These are phyloP conservation scores for Lactarius quietus DNA, from an alignment of 768 basidiomycete species.

Conservation along the genomic window DNA sequence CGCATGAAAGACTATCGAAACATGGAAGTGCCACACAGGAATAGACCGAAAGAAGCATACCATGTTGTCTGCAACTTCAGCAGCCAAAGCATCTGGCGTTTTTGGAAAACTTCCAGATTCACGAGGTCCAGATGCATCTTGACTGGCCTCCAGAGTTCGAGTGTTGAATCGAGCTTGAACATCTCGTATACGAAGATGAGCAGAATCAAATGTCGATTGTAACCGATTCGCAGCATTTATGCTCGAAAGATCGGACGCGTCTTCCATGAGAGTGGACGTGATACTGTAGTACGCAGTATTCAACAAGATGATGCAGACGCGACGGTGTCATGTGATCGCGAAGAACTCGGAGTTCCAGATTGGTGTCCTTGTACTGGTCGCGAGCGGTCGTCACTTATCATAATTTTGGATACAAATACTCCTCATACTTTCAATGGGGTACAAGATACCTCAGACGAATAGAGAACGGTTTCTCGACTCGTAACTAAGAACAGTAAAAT, in stretches of 20 bases:
- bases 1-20: slow-evolving; percentile 59
- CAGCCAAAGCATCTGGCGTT: slow-evolving; percentile 22
- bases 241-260: not conserved
- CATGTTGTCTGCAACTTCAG: slow-evolving; percentile 56
- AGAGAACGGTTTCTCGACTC: not conserved
- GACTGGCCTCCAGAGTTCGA: slow-evolving; percentile 11
- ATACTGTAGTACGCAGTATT: not conserved
- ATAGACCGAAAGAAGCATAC: slow-evolving; percentile 38
- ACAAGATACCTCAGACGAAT: not conserved
- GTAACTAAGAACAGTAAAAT: not conserved
- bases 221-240: slow-evolving; percentile 17
- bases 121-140: slow-evolving; percentile 11
- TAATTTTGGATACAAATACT: not conserved
- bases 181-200: slow-evolving; percentile 24
- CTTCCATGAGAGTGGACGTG: slow-evolving; percentile 13
- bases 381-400: not conserved
- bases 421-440: not conserved
- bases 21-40: not conserved
- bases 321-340: slow-evolving; percentile 21
- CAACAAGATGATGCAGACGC: no score
- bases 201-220: slow-evolving; percentile 18
- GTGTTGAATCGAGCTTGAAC: slow-evolving; percentile 25
- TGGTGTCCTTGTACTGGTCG: no score
- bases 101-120: slow-evolving; percentile 10
- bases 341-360: no score